phyloP scores from a whole-genome alignment of 305 asterid genomes.

The Fraxinus latifolia region DNA sequence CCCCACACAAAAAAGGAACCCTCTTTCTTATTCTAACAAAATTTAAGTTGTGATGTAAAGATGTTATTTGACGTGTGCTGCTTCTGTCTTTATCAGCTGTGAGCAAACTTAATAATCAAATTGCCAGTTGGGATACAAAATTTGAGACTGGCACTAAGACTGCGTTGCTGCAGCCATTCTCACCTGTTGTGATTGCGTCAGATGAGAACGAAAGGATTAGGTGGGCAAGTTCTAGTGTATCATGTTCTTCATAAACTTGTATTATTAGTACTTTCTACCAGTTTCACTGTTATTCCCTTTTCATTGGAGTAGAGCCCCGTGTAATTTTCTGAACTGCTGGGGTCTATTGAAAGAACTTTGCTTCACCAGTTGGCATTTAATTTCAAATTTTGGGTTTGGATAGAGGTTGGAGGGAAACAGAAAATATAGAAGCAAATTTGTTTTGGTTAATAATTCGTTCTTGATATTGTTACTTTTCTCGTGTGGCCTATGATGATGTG shows the following conservation, averaged over 20 bases:
- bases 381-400: neutral
- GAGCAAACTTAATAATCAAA: slow-evolving; percentile 80
- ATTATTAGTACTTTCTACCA: neutral
- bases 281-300: slow-evolving; percentile 7
- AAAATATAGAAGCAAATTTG: neutral
- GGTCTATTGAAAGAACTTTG: neutral
- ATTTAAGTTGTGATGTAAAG: neutral
- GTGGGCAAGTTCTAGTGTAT: slow-evolving; percentile 33
- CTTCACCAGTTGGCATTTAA: neutral
- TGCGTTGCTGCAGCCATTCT: slow-evolving; percentile 86
- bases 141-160: slow-evolving; percentile 85
- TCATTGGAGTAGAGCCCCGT: slow-evolving; percentile 11
- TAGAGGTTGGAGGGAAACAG: neutral
- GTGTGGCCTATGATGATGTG: neutral
- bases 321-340: neutral
- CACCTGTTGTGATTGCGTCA: slow-evolving; percentile 90
- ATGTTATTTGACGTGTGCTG: neutral
- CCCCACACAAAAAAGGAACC: neutral
- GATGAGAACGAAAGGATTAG: slow-evolving; percentile 92
- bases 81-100: slow-evolving; percentile 56
- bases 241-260: slow-evolving; percentile 9
- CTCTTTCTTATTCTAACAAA: neutral
- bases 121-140: slow-evolving; percentile 97
- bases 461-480: neutral
- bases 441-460: neutral